phyloP scores from a whole-genome alignment of 1,284 basidiomycete genomes.

The Cutaneotrichosporon sp. region DNA sequence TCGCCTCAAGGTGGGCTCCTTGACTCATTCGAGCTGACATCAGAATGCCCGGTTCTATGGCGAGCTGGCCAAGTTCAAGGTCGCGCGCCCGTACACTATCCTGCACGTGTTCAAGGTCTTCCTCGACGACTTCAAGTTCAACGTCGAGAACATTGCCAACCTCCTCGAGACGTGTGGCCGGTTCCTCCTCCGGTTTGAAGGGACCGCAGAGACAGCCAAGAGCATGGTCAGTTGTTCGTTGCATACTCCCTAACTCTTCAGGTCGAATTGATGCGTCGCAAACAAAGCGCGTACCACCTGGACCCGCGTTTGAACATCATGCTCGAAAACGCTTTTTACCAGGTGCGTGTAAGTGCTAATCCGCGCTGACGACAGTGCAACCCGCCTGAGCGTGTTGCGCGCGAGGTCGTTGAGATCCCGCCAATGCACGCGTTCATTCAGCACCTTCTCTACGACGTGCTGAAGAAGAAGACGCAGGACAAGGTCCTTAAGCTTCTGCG shows the following conservation, averaged over 20 bases:
- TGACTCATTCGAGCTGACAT: background rate
- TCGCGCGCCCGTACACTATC: constrained; percentile 88
- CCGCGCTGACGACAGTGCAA: constrained; percentile 63
- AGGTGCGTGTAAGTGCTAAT: constrained; percentile 53
- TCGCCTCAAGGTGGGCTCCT: constrained; percentile 64
- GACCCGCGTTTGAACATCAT: constrained; percentile 83
- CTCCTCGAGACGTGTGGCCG: constrained; percentile 91
- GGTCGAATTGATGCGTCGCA: constrained; percentile 90
- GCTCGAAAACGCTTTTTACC: constrained; percentile 97
- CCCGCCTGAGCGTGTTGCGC: constrained; percentile 84
- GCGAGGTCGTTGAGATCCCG: constrained; percentile 73
- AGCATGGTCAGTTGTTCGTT: constrained; percentile 23
- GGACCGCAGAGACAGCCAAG: constrained; percentile 74
- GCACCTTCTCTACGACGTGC: constrained; percentile 84
- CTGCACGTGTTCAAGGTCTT: constrained; percentile 95
- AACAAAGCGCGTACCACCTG: constrained; percentile 85
- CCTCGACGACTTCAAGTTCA: constrained; percentile 88
- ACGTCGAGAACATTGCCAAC: constrained; percentile 88
- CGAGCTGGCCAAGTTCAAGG: constrained; percentile 88
- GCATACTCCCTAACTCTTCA: constrained; percentile 39
- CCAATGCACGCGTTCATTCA: constrained; percentile 89
- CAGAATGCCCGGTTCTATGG: constrained; percentile 86
- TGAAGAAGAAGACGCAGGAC: constrained; percentile 84
- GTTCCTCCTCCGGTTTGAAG: constrained; percentile 80
- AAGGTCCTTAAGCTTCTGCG: constrained; percentile 86